Percentiles rank a stretch among this genome's conserved stretches.
Conservation (phyloP, 2,329 filamentous ascomycete species). For the Aureobasidium melanogenum region DNA sequence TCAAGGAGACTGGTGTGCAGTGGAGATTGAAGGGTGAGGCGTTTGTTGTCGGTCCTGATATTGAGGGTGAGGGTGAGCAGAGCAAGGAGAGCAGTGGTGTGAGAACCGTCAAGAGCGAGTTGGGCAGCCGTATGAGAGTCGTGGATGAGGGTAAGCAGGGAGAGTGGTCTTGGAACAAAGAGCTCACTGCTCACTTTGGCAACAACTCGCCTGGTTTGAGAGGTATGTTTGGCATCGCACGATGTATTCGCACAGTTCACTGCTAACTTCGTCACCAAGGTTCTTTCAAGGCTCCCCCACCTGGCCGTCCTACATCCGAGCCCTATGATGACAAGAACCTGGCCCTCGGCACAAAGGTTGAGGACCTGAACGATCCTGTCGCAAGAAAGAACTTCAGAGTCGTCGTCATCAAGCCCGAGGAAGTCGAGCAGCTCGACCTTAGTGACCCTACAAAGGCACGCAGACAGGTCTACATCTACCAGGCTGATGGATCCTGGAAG, state of each 20-base stretch:
- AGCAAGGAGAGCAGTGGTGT: constrained; percentile 46
- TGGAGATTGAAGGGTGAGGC: constrained; percentile 76
- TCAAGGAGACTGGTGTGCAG: constrained; percentile 60
- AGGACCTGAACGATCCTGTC: constrained; percentile 59
- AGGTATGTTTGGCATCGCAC: constrained; percentile 34
- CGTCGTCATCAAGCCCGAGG: constrained; percentile 73
- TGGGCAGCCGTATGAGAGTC: constrained; percentile 56
- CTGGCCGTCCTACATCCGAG: constrained; percentile 36
- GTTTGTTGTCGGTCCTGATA: constrained; percentile 65
- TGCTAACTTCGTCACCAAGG: constrained; percentile 30
- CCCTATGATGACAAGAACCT: constrained; percentile 36
- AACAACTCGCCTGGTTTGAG: constrained; percentile 77
- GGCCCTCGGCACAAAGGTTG: constrained; percentile 54
- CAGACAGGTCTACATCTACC: constrained; percentile 60
- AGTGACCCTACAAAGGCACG: constrained; percentile 54
- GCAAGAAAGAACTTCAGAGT: constrained; percentile 74
- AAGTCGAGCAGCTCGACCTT: constrained; percentile 67
- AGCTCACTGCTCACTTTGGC: constrained; percentile 82
- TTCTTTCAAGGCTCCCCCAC: constrained; percentile 54
- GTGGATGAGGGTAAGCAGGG: constrained; percentile 35
- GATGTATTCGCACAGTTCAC: neutral
- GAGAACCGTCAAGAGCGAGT: constrained; percentile 49
- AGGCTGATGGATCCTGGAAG: constrained; percentile 51
- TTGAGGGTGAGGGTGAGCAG: constrained; percentile 43
- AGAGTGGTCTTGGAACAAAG: constrained; percentile 68